phyloP scores from a whole-genome alignment of 768 basidiomycete genomes.

The Russula ochroleuca region DNA sequence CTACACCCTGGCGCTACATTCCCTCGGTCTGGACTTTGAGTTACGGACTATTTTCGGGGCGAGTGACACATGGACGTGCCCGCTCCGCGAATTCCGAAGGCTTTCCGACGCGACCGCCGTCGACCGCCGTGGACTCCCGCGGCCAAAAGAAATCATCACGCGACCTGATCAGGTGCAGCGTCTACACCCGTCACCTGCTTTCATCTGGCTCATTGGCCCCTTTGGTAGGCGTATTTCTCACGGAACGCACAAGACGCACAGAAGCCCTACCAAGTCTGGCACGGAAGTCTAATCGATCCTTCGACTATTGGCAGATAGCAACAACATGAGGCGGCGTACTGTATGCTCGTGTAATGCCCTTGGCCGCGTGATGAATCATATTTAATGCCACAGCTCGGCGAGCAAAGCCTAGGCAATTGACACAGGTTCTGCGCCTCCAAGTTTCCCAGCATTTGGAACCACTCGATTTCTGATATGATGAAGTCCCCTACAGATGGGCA shows the following conservation, averaged over 20 bases:
- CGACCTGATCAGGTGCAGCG: too few species aligned
- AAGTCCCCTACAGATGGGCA: background rate
- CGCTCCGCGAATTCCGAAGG: too few species aligned
- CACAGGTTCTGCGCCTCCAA: background rate
- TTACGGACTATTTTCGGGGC: too few species aligned
- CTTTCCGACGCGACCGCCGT: too few species aligned
- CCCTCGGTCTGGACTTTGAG: too few species aligned
- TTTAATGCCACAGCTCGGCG: background rate
- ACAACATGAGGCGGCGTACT: slow-evolving; percentile 2
- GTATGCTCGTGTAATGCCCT: background rate
- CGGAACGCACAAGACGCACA: background rate
- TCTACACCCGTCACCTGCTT: too few species aligned
- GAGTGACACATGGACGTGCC: too few species aligned
- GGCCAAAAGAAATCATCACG: too few species aligned
- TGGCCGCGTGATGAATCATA: background rate
- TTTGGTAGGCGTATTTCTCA: background rate
- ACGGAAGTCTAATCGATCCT: background rate
- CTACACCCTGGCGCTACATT: too few species aligned
- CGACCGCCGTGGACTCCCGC: too few species aligned
- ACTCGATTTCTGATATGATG: too few species aligned
- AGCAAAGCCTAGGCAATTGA: background rate
- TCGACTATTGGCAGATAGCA: background rate
- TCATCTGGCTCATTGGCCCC: background rate
- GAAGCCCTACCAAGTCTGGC: background rate
- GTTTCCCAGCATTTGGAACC: background rate